These are phyloP conservation scores for Fomitopsis schrenkii DNA, from an alignment of 1,284 basidiomycete species.

Conservation along the genomic window DNA sequence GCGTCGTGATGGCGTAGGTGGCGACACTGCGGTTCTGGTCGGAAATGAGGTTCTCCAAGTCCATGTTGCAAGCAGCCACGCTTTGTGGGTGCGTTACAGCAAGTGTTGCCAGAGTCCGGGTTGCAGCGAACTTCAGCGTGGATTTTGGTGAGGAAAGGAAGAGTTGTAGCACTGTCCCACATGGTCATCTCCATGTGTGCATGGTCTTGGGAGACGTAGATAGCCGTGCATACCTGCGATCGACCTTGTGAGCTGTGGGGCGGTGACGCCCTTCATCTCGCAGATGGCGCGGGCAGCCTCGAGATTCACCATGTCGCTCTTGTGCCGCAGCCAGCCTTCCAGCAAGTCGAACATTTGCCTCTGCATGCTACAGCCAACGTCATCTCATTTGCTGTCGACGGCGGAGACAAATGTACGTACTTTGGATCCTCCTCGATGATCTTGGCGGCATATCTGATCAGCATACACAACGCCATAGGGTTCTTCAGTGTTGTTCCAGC, in stretches of 20 bases:
- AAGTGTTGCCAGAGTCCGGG: constrained; percentile 89
- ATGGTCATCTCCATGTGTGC: not conserved
- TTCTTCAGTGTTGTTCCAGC: constrained; percentile 85
- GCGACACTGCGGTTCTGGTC: constrained; percentile 96
- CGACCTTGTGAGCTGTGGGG: constrained; percentile 79
- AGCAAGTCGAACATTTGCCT: constrained; percentile 92
- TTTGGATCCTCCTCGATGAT: constrained; percentile 99
- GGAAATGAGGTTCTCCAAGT: constrained; percentile 96
- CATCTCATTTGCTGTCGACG: not conserved
- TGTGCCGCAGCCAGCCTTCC: constrained; percentile 95
- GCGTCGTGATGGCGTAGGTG: constrained; percentile 97
- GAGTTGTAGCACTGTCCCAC: constrained; percentile 73
- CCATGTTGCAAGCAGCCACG: constrained; percentile 93
- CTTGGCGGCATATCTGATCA: constrained; percentile 96
- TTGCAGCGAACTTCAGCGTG: constrained; percentile 95
- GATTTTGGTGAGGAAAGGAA: constrained; percentile 94
- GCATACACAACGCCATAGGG: constrained; percentile 98
- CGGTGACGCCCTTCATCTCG: constrained; percentile 85
- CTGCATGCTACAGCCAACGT: constrained; percentile 62
- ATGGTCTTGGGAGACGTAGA: not conserved
- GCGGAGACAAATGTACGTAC: constrained; percentile 40
- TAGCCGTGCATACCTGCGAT: constrained; percentile 68
- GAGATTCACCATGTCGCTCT: constrained; percentile 99
- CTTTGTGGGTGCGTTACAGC: constrained; percentile 81
- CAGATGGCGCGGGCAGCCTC: constrained; percentile 98